Evolutionary conservation across 1,284 basidiomycete genomes (phyloP).

Genomic region (Mycosarcoma mackinlayi): DNA sequence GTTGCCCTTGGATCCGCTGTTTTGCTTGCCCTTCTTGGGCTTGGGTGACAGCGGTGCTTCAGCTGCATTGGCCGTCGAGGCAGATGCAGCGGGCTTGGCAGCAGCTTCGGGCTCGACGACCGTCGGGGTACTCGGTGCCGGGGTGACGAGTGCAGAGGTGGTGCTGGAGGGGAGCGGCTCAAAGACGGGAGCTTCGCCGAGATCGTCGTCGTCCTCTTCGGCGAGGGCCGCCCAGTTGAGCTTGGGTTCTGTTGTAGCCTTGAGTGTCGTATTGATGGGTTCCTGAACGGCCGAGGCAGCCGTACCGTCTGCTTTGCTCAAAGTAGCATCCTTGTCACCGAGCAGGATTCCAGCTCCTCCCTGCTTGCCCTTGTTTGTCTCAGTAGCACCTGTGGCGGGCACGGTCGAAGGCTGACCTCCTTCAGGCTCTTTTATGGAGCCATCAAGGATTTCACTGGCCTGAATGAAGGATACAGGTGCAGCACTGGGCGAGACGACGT

Average conservation of each 20-base stretch:
- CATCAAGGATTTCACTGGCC: conserved; percentile 37
- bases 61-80: neutral
- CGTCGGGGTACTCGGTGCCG: conserved; percentile 24
- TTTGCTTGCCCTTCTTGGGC: conserved; percentile 26
- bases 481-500: conserved; percentile 5
- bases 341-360: conserved; percentile 23
- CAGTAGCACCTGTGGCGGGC: conserved; percentile 6
- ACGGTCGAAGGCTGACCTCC: conserved; percentile 29
- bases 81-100: neutral
- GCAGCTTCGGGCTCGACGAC: conserved; percentile 5
- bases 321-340: conserved; percentile 10
- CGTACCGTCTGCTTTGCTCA: conserved; percentile 25
- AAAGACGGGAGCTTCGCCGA: conserved; percentile 43
- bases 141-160: conserved; percentile 33
- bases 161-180: conserved; percentile 32
- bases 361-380: conserved; percentile 24
- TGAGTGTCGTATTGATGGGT: conserved; percentile 30
- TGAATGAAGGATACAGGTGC: conserved; percentile 47
- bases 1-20: conserved; percentile 10
- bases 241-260: conserved; percentile 22
- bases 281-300: conserved; percentile 24
- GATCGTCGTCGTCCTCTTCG: conserved; percentile 49
- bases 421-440: conserved; percentile 21
- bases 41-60: conserved; percentile 22
- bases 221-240: conserved; percentile 49